Base-by-base conservation (phyloP, 495 filamentous ascomycete genomes). In the Hypomontagnella monticulosa region DNA sequence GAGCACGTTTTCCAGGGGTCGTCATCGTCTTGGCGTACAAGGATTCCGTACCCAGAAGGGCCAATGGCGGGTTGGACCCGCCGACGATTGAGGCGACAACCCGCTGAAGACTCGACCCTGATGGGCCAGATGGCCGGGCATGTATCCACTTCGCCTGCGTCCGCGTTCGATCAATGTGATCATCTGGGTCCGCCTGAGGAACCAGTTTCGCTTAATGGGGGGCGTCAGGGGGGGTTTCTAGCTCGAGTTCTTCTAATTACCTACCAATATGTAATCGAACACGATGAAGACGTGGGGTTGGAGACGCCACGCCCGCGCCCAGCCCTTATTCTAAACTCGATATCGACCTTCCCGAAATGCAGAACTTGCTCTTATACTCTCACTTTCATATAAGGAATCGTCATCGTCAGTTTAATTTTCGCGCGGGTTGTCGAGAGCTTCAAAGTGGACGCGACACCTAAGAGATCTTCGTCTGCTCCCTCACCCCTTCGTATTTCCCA, bases 1-100 rank as follows among this genome's bases (percentile, higher is more conserved):
- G 71, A 73, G 71, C 71, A 73, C 61, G 57, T 73, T 73, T 73
- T 67, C 50, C 53, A 54, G 56, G 62, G 58, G 53, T 49, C 44
- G 33, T 57, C 33, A 41, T 52, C 37, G 57, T 44, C 59, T 64
- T 60, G 56, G 61, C 53, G 37, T 27, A 36, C 62, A 65, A 44
- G 67, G 67, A 36, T 67, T n/a, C 10, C 14, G 30, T 36, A 23
- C 33, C 30, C 16, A 42, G 54, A 11, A 33, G n/a, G 14, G 30
- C 54, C 62, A 63, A 66, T 63, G 46, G 40, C 20, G 36, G 11
- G 10, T 42, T 57, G 47, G 52, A 38, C 7, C 44, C 37, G 41
- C 49, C 6, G 37, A 63, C 55, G 46, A 50, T 56, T 57, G 42
- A 56, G 66, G 60, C 55, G 37, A 55, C 47, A 12, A 69, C 20